phyloP scores from a whole-genome alignment of 179 eudicot genomes.

The Beta lomatogona region DNA sequence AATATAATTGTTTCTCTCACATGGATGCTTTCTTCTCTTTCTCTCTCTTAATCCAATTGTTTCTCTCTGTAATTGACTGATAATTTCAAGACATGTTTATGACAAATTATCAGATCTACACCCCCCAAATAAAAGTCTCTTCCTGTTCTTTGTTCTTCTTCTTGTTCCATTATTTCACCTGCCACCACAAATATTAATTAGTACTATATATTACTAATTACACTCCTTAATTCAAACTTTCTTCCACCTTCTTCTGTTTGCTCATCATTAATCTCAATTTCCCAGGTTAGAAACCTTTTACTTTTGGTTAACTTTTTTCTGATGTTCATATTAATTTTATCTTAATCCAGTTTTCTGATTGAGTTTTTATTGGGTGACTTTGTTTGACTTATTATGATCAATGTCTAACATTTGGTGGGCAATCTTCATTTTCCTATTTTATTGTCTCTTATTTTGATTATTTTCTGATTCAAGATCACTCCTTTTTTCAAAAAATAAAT shows the following conservation, averaged over 20 bases:
- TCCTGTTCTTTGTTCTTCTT: neutral
- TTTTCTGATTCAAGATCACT: neutral
- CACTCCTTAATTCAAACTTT: neutral
- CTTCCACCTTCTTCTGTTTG: neutral
- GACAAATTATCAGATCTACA: slow-evolving; percentile 35
- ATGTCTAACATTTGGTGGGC: neutral
- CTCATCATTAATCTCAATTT: slow-evolving; percentile 12
- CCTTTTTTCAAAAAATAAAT: neutral
- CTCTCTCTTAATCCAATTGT: slow-evolving; percentile 6
- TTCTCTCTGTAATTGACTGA: slow-evolving; percentile 24
- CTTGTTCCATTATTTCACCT: slow-evolving; percentile 4
- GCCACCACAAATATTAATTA: neutral
- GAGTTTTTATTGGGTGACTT: neutral
- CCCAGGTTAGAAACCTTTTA: slow-evolving; percentile 19
- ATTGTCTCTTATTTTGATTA: neutral
- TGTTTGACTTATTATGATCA: slow-evolving; percentile 25
- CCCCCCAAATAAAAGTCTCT: neutral
- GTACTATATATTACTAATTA: neutral
- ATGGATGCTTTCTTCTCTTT: slow-evolving; percentile 4
- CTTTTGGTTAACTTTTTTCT: neutral
- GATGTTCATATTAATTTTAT: neutral
- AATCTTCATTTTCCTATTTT: neutral
- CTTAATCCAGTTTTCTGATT: neutral
- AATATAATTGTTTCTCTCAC: too few relatives aligned
- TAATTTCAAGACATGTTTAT: slow-evolving; percentile 41